Evolutionary conservation across 345 rosid genomes (phyloP), one percentile per base, ranked within the genome.

Genomic region (Garcia nutans): DNA sequence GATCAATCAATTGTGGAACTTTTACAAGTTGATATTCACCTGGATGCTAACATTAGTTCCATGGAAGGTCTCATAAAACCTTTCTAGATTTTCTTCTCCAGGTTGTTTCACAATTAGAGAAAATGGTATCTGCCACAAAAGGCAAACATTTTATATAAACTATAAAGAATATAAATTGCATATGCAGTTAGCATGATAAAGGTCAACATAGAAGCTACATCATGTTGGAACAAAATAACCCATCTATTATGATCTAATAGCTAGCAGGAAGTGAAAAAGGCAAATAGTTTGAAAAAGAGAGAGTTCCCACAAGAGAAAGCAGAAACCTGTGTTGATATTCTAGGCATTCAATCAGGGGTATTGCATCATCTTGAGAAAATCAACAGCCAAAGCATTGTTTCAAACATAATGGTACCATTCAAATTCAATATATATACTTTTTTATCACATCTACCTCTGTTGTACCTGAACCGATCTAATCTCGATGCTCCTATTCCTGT

Each of bases 11-110:
- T 20, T 10, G 58, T 62, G 49, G 22, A 42, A 47, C 50, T 71
- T 66, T 33, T 22, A 20, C 20, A 31, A 71, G 31, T 56, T 44
- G 56, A 68, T 50, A 84, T 83, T 83, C 61, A 94, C 98, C 91
- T 94, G 98, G 74, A 92, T 91, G 82, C 76, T 92, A 76, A 91
- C 83, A 82, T 94, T 83, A 10, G 89, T 82, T 84, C 97, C 97
- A 88, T 92, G 98, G 82, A 87, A 92, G 20, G 97, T 94, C 88
- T 92, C 97, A 61, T 90, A 90, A 68, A 91, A 91, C 74, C 82
- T 88, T 72, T 87, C 97, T 4, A 10, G 79, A 77, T 82, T 79
- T 75, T 82, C 84, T 81, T 85, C 97, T 47, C 88, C 86, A 26
- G 69, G 59, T 65, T 90, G 87, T 78, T 85, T 90, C 68, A 90